Evolutionary conservation across 169 alveolate genomes (phyloP).

Genomic region (Cryptosporidium tyzzeri): DNA sequence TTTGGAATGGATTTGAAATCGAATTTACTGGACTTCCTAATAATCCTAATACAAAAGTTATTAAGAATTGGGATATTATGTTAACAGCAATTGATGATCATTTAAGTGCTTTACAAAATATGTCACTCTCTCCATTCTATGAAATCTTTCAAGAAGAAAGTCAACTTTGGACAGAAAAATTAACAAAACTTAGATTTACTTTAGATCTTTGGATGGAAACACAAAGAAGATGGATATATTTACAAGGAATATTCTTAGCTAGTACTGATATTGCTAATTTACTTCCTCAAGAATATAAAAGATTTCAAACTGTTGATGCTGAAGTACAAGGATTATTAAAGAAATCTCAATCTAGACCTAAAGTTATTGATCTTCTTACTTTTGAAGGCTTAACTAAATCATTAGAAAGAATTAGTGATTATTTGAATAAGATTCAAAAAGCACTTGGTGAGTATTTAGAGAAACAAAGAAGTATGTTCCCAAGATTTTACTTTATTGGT

Average conservation of each 20-base stretch:
- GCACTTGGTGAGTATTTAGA: constrained; percentile 97
- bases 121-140: constrained; percentile 94
- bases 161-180: constrained; percentile 95
- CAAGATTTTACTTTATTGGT: constrained; percentile 98
- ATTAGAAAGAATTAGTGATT: constrained; percentile 92
- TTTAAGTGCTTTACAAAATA: constrained; percentile 92
- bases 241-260: constrained; percentile 97
- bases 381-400: constrained; percentile 93
- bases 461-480: constrained; percentile 96
- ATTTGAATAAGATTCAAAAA: constrained; percentile 93
- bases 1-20: constrained; percentile 91
- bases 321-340: constrained; percentile 94
- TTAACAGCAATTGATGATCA: constrained; percentile 95
- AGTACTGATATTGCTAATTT: constrained; percentile 95
- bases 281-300: constrained; percentile 93
- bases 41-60: constrained; percentile 93
- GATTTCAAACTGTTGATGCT: constrained; percentile 94
- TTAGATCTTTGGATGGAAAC: constrained; percentile 98
- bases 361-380: constrained; percentile 87
- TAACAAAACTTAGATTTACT: constrained; percentile 90
- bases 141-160: constrained; percentile 94
- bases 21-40: constrained; percentile 86
- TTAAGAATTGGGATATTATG: constrained; percentile 97
- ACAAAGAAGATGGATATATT: constrained; percentile 97
- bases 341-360: constrained; percentile 91